Evolutionary conservation across 2,329 filamentous ascomycete species (phyloP).

Genomic region (Capronia epimyces): DNA sequence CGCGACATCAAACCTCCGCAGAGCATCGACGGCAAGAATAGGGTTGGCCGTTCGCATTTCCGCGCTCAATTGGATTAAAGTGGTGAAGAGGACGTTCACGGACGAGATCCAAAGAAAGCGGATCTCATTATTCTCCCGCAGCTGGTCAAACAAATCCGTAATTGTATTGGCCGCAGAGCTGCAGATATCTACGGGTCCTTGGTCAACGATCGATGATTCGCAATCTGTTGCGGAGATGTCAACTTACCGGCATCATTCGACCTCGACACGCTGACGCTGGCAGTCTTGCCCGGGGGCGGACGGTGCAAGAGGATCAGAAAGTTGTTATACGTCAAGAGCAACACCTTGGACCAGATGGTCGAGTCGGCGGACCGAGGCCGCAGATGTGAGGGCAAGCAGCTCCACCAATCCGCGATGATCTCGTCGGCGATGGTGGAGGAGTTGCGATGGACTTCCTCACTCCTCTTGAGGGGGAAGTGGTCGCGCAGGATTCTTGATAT

Average conservation of each 20-base stretch:
- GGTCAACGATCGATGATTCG: not conserved
- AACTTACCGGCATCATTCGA: not conserved
- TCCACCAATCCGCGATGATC: not conserved
- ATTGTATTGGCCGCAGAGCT: not conserved
- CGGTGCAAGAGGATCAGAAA: not conserved
- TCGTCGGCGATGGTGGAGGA: not conserved
- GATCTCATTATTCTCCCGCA: not conserved
- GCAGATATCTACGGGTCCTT: not conserved
- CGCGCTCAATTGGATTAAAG: not conserved
- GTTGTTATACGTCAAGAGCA: not conserved
- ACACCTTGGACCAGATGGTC: not conserved
- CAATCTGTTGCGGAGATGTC: not conserved
- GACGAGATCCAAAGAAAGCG: conserved; percentile 1
- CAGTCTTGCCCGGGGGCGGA: not conserved
- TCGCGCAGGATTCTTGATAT: not conserved
- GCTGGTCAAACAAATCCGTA: not conserved
- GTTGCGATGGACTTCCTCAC: not conserved
- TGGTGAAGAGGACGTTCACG: conserved; percentile 1
- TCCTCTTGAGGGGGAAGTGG: not conserved
- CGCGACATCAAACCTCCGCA: not conserved
- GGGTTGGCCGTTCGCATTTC: conserved; percentile 2
- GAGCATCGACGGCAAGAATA: conserved; percentile 1
- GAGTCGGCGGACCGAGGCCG: not conserved
- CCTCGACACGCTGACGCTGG: not conserved
- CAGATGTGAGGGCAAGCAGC: not conserved